Percentiles rank a stretch among this genome's conserved stretches.
phyloP scores from a whole-genome alignment of 352 stramenopile species.

The Saprolegnia parasitica region DNA sequence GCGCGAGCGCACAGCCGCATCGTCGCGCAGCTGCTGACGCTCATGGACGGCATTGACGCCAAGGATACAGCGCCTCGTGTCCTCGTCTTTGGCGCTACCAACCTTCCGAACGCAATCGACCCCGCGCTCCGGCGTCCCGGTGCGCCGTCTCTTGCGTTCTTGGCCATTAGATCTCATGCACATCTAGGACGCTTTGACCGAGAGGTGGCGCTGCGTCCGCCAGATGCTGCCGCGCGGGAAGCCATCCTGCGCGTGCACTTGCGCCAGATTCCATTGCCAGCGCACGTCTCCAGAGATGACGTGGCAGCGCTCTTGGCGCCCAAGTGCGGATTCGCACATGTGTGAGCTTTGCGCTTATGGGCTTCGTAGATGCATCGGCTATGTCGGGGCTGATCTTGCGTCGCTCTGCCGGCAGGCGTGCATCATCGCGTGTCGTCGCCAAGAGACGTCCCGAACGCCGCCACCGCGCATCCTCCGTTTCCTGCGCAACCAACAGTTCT shows the following conservation, averaged over 20 bases:
- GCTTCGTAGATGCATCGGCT: conserved; percentile 55
- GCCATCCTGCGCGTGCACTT: conserved; percentile 67
- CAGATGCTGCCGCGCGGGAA: conserved; percentile 38
- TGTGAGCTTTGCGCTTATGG: conserved; percentile 35
- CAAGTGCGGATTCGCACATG: neutral
- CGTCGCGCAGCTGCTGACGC: conserved; percentile 93
- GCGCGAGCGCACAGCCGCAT: conserved; percentile 61
- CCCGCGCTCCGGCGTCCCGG: conserved; percentile 57
- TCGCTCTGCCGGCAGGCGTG: conserved; percentile 68
- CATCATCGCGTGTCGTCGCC: conserved; percentile 55
- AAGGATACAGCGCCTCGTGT: conserved; percentile 69
- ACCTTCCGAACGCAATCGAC: conserved; percentile 91
- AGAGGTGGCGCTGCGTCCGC: conserved; percentile 62
- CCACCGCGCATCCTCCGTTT: conserved; percentile 13
- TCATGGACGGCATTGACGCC: conserved; percentile 90
- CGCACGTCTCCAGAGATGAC: neutral
- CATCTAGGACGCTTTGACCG: conserved; percentile 64
- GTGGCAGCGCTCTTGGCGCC: neutral
- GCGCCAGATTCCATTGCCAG: conserved; percentile 35
- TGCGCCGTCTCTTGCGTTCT: neutral
- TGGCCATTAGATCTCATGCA: neutral
- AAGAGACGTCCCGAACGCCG: conserved; percentile 21
- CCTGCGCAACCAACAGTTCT: conserved; percentile 22
- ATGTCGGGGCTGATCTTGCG: conserved; percentile 78
- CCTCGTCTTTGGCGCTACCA: conserved; percentile 92